Conservation (phyloP, 1,284 basidiomycete genomes). For the Sanghuangporus weigelae region DNA sequence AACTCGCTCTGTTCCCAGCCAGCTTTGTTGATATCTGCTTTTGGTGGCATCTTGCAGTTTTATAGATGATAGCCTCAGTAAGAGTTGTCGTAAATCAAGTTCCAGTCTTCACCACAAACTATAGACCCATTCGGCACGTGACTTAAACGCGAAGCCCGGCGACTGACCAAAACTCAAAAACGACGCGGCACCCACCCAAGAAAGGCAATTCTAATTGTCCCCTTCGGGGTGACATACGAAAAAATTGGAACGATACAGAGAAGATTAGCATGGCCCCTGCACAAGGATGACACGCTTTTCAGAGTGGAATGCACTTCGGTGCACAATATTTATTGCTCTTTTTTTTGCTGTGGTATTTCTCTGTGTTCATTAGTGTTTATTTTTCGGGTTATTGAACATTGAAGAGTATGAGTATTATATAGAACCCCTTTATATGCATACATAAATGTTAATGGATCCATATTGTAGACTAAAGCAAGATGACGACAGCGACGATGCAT, state of each 20-base stretch:
- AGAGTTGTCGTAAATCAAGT: neutral
- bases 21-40: constrained; percentile 85
- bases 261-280: constrained; percentile 22
- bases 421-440: too few relatives aligned
- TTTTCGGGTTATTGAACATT: too few relatives aligned
- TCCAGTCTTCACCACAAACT: neutral
- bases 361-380: too few relatives aligned
- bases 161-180: constrained; percentile 15
- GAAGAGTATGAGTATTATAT: too few relatives aligned
- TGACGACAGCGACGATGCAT: too few relatives aligned
- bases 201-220: constrained; percentile 6
- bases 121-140: neutral
- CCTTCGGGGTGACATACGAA: constrained; percentile 21
- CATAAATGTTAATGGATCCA: too few relatives aligned
- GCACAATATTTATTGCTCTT: constrained; percentile 19
- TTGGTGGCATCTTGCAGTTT: constrained; percentile 39
- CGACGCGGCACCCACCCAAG: neutral
- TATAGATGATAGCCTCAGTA: neutral
- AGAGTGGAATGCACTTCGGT: constrained; percentile 21
- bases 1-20: constrained; percentile 91
- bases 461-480: too few relatives aligned
- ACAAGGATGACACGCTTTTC: constrained; percentile 22
- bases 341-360: neutral
- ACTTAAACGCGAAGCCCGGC: constrained; percentile 2
- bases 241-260: constrained; percentile 22